phyloP scores from a whole-genome alignment of 2,329 filamentous ascomycete species.

The Penicillium sp. region DNA sequence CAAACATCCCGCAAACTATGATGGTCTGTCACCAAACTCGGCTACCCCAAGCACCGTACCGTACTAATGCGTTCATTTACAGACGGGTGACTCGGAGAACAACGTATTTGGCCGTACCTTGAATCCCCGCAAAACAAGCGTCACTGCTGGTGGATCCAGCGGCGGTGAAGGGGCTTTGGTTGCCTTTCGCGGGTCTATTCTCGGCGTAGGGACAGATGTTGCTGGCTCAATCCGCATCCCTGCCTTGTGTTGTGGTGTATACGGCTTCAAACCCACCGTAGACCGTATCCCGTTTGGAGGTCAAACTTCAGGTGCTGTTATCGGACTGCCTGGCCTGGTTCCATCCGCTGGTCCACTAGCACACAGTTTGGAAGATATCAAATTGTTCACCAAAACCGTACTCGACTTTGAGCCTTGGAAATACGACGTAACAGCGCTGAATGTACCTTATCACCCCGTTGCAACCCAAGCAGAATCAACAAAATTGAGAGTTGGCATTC shows the following conservation, averaged over 20 bases:
- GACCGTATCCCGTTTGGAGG: slow-evolving; percentile 47
- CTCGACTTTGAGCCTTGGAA: slow-evolving; percentile 18
- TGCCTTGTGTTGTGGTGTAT: slow-evolving; percentile 30
- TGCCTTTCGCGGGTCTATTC: slow-evolving; percentile 29
- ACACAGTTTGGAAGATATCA: not conserved
- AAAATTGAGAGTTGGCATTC: slow-evolving; percentile 34
- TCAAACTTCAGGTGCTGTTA: slow-evolving; percentile 16
- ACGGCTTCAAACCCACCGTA: slow-evolving; percentile 35
- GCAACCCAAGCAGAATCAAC: slow-evolving; percentile 9
- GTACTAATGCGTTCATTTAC: slow-evolving; percentile 48
- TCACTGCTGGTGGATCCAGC: slow-evolving; percentile 28
- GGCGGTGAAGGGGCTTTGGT: slow-evolving; percentile 36
- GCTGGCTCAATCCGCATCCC: slow-evolving; percentile 32
- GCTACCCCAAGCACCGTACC: slow-evolving; percentile 48
- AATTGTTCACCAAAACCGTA: not conserved
- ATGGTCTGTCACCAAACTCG: slow-evolving; percentile 56
- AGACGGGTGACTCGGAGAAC: slow-evolving; percentile 31
- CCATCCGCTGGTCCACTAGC: slow-evolving; percentile 33
- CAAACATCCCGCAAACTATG: slow-evolving; percentile 59
- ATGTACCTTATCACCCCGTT: slow-evolving; percentile 23
- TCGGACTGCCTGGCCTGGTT: slow-evolving; percentile 22
- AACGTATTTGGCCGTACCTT: slow-evolving; percentile 24
- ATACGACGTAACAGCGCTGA: slow-evolving; percentile 21
- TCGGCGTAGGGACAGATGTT: slow-evolving; percentile 33
- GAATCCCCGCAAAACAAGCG: slow-evolving; percentile 25